These are phyloP conservation scores for Colletotrichum tropicale DNA, from an alignment of 2,329 filamentous ascomycete genomes.

Conservation along the genomic window DNA sequence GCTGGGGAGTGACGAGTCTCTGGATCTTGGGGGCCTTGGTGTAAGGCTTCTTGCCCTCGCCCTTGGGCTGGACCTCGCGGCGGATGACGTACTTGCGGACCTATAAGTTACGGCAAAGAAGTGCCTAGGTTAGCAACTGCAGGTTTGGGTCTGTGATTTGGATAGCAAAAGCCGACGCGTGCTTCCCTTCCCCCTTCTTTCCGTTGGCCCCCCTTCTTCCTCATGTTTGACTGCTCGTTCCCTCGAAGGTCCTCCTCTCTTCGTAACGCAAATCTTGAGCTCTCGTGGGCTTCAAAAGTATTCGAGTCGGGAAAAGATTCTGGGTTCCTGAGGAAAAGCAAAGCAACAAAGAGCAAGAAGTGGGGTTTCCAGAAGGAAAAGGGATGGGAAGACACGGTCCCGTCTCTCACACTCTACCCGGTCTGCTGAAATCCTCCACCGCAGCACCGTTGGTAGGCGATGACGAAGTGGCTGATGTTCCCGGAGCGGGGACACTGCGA, in stretches of 20 bases:
- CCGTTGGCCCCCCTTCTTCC: background rate
- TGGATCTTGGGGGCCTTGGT: constrained; percentile 99
- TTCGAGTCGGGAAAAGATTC: background rate
- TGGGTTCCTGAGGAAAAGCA: background rate
- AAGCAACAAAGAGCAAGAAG: background rate
- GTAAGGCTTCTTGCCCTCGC: constrained; percentile 96
- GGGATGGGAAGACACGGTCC: constrained; percentile 25
- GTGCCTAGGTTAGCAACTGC: constrained; percentile 35
- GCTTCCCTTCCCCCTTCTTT: background rate
- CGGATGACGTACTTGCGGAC: constrained; percentile 99
- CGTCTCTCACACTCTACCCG: constrained; percentile 65
- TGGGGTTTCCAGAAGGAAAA: background rate
- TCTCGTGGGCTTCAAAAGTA: constrained; percentile 22
- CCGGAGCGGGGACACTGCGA: constrained; percentile 35
- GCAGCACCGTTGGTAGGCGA: constrained; percentile 70
- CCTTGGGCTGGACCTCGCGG: constrained; percentile 96
- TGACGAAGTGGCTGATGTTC: constrained; percentile 57
- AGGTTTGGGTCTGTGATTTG: background rate
- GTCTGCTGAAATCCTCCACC: constrained; percentile 45
- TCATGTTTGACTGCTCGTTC: background rate
- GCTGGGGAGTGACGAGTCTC: constrained; percentile 98
- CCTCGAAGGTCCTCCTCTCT: background rate
- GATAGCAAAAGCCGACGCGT: constrained; percentile 14
- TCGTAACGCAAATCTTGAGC: background rate
- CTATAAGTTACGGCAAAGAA: constrained; percentile 51